A percentile compares a stretch with the other conserved stretches of the same genome.
These are phyloP conservation scores for Yarrowia phangngaensis DNA, from an alignment of 805 yeast species.

Conservation along the genomic window DNA sequence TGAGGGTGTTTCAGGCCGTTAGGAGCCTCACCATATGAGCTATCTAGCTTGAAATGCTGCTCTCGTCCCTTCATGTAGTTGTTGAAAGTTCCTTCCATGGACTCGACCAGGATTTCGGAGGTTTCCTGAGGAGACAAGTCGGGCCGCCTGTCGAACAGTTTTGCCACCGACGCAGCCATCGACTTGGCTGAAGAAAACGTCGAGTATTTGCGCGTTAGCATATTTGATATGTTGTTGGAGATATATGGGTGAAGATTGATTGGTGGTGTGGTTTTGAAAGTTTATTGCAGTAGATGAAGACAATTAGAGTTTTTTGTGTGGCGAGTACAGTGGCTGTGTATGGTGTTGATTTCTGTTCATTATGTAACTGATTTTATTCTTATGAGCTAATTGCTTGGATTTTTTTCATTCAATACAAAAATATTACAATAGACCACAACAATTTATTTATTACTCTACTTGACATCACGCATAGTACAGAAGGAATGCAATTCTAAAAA, in stretches of 20 bases:
- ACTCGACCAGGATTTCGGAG: conserved; percentile 18
- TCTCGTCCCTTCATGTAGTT: conserved; percentile 16
- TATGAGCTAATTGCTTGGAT: too few species aligned
- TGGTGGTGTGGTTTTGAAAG: neutral
- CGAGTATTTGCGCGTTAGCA: conserved; percentile 16
- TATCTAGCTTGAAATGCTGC: neutral
- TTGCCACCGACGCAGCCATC: conserved; percentile 20
- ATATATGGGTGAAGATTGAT: neutral
- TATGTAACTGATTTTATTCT: too few species aligned
- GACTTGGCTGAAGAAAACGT: conserved; percentile 17
- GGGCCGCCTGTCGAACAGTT: conserved; percentile 17
- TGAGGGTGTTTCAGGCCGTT: conserved; percentile 25
- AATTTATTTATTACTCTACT: too few species aligned
- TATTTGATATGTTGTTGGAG: neutral
- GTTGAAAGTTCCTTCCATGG: conserved; percentile 17
- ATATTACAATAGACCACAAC: too few species aligned
- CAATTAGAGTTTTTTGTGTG: too few species aligned
- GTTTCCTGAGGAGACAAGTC: conserved; percentile 10
- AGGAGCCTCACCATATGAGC: conserved; percentile 15
- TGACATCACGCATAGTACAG: too few species aligned
- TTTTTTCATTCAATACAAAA: too few species aligned
- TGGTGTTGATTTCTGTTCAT: too few species aligned
- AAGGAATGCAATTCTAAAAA: too few species aligned
- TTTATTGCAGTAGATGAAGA: neutral
- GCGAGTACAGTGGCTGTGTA: too few species aligned